phyloP scores from a whole-genome alignment of 2,329 filamentous ascomycete species.

The Pseudocercospora crystallina region DNA sequence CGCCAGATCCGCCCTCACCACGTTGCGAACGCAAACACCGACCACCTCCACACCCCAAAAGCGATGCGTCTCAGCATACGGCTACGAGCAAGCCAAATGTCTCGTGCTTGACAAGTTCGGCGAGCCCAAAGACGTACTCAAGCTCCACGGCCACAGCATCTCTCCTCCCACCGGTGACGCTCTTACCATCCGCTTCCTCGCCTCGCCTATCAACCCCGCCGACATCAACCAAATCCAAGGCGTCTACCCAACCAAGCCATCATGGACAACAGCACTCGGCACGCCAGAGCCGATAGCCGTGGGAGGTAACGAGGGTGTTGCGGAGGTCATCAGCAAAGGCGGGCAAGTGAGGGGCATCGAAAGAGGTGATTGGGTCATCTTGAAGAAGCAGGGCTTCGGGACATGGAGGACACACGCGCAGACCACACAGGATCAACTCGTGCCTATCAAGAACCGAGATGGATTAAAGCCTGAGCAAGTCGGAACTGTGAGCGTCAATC shows the following conservation, averaged over 20 bases:
- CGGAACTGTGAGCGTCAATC: slow-evolving; percentile 88
- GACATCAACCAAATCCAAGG: slow-evolving; percentile 98
- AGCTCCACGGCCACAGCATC: slow-evolving; percentile 73
- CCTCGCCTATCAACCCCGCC: slow-evolving; percentile 90
- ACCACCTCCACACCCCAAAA: slow-evolving; percentile 16
- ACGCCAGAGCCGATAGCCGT: slow-evolving; percentile 74
- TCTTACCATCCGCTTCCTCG: slow-evolving; percentile 82
- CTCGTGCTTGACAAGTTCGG: slow-evolving; percentile 73
- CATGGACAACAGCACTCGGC: slow-evolving; percentile 73
- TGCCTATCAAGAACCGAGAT: slow-evolving; percentile 68
- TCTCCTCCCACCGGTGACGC: slow-evolving; percentile 68
- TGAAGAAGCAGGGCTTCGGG: slow-evolving; percentile 77
- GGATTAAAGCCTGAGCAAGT: slow-evolving; percentile 75
- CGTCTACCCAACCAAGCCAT: slow-evolving; percentile 83
- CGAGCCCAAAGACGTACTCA: slow-evolving; percentile 69
- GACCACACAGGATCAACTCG: slow-evolving; percentile 57
- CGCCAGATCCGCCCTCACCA: slow-evolving; percentile 9
- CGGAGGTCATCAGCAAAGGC: slow-evolving; percentile 77
- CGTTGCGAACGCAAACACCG: background rate
- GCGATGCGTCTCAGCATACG: slow-evolving; percentile 62
- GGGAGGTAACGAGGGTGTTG: slow-evolving; percentile 88
- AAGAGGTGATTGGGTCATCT: slow-evolving; percentile 92
- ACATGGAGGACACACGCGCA: slow-evolving; percentile 94
- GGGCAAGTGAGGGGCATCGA: slow-evolving; percentile 60
- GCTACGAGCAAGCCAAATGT: slow-evolving; percentile 83